Evolutionary conservation across 2,329 filamentous ascomycete species (phyloP).

Genomic region (Alternaria triticimaculans): DNA sequence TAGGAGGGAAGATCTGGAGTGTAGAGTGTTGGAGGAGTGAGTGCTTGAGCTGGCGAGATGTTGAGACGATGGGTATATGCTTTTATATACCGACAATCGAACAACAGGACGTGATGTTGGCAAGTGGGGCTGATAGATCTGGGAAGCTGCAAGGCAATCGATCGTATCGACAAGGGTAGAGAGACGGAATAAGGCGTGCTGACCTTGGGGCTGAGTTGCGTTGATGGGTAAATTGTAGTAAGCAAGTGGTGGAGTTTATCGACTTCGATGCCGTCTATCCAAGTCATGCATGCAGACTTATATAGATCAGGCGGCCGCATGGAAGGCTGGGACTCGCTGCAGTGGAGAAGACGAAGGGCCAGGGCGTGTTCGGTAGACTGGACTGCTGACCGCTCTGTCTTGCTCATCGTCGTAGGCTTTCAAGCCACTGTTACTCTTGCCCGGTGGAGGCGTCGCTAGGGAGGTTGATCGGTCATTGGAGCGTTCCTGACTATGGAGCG

Average conservation of each 20-base stretch:
- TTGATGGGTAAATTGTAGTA: not conserved
- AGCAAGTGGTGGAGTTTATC: slow-evolving; percentile 1
- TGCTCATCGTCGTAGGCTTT: slow-evolving; percentile 23
- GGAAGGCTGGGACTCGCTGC: not conserved
- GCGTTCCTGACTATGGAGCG: not conserved
- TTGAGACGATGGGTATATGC: not conserved
- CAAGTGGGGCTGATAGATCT: not conserved
- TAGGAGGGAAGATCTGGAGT: not conserved
- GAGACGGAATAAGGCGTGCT: slow-evolving; percentile 1
- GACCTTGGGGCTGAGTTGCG: slow-evolving; percentile 2
- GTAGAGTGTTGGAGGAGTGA: not conserved
- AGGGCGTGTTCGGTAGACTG: slow-evolving; percentile 10
- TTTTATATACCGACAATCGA: not conserved
- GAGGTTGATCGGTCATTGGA: slow-evolving; percentile 12
- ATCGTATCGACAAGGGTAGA: slow-evolving; percentile 2
- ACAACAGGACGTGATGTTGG: not conserved
- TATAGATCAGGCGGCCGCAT: slow-evolving; percentile 17
- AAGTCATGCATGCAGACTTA: slow-evolving; percentile 13
- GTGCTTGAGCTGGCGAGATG: not conserved
- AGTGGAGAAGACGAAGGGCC: not conserved
- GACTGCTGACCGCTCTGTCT: slow-evolving; percentile 26
- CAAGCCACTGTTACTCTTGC: slow-evolving; percentile 39
- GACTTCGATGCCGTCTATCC: not conserved
- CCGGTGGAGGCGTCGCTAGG: slow-evolving; percentile 18
- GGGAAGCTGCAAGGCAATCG: not conserved